These are phyloP conservation scores for Juncus inflexus DNA, from an alignment of 176 grass and related monocot genomes.

Conservation along the genomic window DNA sequence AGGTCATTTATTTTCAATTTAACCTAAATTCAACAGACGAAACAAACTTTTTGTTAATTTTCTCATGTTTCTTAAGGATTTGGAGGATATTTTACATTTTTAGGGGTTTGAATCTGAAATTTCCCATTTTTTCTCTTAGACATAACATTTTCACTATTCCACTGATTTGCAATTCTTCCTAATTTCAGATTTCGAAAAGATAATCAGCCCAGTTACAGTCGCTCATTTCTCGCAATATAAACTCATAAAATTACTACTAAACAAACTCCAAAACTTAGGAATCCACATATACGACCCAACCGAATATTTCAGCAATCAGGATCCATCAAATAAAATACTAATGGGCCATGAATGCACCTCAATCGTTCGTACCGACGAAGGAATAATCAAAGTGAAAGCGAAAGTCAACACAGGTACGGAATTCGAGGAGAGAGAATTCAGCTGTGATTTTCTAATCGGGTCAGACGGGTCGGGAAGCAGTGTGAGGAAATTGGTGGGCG, in stretches of 20 bases:
- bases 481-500: conserved; percentile 57
- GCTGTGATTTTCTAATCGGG: conserved; percentile 69
- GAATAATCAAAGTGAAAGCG: conserved; percentile 43
- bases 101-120: background rate
- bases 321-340: conserved; percentile 55
- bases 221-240: conserved; percentile 95
- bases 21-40: background rate
- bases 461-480: conserved; percentile 75
- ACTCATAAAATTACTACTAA: conserved; percentile 66
- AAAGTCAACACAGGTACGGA: conserved; percentile 40
- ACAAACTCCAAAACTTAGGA: conserved; percentile 65
- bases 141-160: background rate
- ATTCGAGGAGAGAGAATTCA: conserved; percentile 49
- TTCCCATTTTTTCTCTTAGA: conserved; percentile 23
- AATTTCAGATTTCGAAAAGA: conserved; percentile 62
- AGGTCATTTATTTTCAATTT: background rate
- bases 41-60: background rate
- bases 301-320: conserved; percentile 18
- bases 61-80: conserved; percentile 4
- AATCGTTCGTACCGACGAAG: conserved; percentile 44
- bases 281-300: conserved; percentile 39
- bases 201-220: conserved; percentile 64
- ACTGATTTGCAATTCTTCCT: conserved; percentile 17
- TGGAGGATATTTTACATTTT: background rate
- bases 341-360: conserved; percentile 79